Evolutionary conservation across 2,329 filamentous ascomycete species (phyloP).

Genomic region (Trichophyton verrucosum): DNA sequence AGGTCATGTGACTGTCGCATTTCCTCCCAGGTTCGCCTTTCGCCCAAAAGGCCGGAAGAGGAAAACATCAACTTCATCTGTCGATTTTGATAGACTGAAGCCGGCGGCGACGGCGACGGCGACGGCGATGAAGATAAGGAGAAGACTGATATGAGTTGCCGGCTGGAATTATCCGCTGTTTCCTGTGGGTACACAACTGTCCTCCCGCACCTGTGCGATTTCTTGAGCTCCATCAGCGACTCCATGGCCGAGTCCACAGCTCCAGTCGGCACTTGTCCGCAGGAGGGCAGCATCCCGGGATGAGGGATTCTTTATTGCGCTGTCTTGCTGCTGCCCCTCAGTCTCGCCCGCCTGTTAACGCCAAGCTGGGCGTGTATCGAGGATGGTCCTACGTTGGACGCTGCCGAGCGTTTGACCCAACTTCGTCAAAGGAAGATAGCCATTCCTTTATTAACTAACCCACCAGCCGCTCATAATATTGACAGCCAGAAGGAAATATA

Average conservation of each 20-base stretch:
- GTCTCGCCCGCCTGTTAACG: not conserved
- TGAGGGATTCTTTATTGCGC: not conserved
- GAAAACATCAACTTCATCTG: too few species aligned
- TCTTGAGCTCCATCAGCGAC: not conserved
- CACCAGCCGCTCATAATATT: not conserved
- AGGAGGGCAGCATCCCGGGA: not conserved
- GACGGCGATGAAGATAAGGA: not conserved
- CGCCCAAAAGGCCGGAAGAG: too few species aligned
- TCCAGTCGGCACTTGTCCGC: constrained; percentile 1
- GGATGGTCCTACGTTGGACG: not conserved
- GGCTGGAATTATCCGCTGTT: not conserved
- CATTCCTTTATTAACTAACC: not conserved
- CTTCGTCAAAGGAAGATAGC: not conserved
- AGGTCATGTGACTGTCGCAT: too few species aligned
- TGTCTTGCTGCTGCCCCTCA: not conserved
- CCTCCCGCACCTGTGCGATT: not conserved
- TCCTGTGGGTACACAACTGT: not conserved
- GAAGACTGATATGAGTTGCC: not conserved
- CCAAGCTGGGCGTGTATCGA: not conserved
- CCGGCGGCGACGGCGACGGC: not conserved
- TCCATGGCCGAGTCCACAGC: not conserved
- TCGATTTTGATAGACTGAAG: too few species aligned
- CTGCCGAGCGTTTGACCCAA: not conserved
- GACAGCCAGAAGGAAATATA: not conserved
- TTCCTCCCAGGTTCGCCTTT: too few species aligned